phyloP scores from a whole-genome alignment of 2,329 filamentous ascomycete genomes.

The Aureobasidium zeae region DNA sequence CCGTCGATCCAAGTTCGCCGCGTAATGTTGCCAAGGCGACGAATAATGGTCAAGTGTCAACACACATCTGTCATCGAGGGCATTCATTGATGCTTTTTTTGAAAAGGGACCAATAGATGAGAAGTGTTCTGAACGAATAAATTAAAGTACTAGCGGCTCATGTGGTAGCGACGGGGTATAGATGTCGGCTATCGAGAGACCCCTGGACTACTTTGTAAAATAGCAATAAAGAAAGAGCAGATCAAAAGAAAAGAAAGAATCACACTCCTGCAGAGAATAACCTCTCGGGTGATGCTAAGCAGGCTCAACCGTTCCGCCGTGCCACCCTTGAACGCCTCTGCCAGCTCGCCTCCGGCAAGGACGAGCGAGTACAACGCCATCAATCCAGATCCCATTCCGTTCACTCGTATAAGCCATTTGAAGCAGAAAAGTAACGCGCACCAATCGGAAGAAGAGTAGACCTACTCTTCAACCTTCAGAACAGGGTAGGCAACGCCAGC shows the following conservation, averaged over 20 bases:
- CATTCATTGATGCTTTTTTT: no score
- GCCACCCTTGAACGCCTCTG: not conserved
- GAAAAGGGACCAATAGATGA: no score
- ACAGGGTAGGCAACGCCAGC: conserved; percentile 12
- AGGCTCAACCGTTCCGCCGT: not conserved
- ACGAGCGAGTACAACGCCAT: conserved; percentile 11
- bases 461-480: conserved; percentile 13
- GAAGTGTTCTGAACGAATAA: not conserved
- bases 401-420: conserved; percentile 2
- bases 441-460: not conserved
- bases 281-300: not conserved
- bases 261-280: not conserved
- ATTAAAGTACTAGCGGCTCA: not conserved
- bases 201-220: no score
- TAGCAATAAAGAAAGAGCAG: no score
- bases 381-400: conserved; percentile 6
- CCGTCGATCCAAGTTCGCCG: no score
- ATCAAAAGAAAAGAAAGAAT: not conserved
- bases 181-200: conserved; percentile 1
- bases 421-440: not conserved
- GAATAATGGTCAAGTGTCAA: no score
- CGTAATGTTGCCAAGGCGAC: no score
- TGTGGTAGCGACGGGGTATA: conserved; percentile 10
- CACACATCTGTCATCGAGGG: no score
- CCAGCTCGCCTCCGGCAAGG: not conserved